A percentile compares a stretch with the other conserved stretches of the same genome.
phyloP scores from a whole-genome alignment of 2,329 filamentous ascomycete genomes.

The Coniochaeta sp. region DNA sequence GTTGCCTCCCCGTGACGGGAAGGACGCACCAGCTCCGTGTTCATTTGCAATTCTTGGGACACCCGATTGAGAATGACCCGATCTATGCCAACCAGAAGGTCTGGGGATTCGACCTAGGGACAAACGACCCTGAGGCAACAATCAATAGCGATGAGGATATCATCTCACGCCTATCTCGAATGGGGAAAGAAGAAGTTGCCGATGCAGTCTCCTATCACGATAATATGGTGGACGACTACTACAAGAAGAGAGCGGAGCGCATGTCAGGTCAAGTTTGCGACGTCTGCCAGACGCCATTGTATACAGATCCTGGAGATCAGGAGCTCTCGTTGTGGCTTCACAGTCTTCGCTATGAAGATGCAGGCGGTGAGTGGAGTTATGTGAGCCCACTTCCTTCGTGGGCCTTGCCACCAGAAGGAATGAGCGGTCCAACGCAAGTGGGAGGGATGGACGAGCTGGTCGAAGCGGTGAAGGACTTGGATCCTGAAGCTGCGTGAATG shows the following conservation, averaged over 20 bases:
- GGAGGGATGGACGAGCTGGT: constrained; percentile 53
- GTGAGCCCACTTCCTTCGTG: constrained; percentile 76
- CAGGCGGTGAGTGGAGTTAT: constrained; percentile 79
- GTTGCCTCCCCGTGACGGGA: constrained; percentile 87
- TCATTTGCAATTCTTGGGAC: constrained; percentile 87
- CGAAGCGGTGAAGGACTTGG: constrained; percentile 41
- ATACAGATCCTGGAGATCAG: constrained; percentile 84
- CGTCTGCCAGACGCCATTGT: constrained; percentile 79
- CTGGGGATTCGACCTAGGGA: constrained; percentile 76
- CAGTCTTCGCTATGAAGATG: constrained; percentile 81
- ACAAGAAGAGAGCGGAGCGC: constrained; percentile 86
- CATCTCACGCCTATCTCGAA: constrained; percentile 73
- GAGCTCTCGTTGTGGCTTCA: constrained; percentile 93
- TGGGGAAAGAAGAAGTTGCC: constrained; percentile 91
- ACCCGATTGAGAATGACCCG: constrained; percentile 94
- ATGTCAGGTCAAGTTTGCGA: constrained; percentile 81
- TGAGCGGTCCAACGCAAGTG: constrained; percentile 63
- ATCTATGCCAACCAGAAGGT: constrained; percentile 95
- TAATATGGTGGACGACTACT: constrained; percentile 84
- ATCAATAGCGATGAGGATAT: constrained; percentile 81
- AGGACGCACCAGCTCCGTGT: constrained; percentile 93
- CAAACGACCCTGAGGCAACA: constrained; percentile 54
- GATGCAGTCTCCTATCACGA: constrained; percentile 91
- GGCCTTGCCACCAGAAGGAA: constrained; percentile 73
- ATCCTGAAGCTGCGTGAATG: constrained; percentile 8